Percentiles rank a stretch among this genome's conserved stretches.
Conservation (phyloP, 2,329 filamentous ascomycete genomes). For the Microdochium paspali region DNA sequence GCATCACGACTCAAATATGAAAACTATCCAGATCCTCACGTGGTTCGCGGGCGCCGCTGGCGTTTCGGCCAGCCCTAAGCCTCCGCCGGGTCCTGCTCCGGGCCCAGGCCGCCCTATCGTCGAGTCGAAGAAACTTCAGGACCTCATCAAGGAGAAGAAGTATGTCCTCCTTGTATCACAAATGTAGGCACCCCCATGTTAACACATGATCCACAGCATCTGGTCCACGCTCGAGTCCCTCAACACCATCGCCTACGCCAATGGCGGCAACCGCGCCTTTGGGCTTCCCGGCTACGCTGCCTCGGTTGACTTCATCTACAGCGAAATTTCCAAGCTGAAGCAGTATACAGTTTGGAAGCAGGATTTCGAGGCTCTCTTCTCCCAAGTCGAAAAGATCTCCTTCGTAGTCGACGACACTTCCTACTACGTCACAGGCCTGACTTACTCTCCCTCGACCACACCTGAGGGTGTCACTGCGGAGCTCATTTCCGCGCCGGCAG, state of each 20-base stretch:
- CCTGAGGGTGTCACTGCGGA: constrained; percentile 29
- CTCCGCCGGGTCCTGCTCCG: neutral
- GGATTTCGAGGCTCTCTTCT: constrained; percentile 36
- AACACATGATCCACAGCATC: constrained; percentile 19
- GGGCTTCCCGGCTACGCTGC: constrained; percentile 38
- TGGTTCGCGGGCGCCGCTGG: neutral
- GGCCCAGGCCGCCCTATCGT: constrained; percentile 1
- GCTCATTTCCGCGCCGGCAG: constrained; percentile 27
- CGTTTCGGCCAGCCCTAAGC: neutral
- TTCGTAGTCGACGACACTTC: constrained; percentile 24
- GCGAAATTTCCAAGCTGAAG: constrained; percentile 29
- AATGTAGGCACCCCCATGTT: neutral
- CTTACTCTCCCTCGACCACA: constrained; percentile 36
- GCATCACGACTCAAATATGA: neutral
- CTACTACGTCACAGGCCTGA: constrained; percentile 29
- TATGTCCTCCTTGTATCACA: constrained; percentile 7
- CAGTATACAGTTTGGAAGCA: constrained; percentile 31
- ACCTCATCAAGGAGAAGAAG: constrained; percentile 26
- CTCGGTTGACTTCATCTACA: constrained; percentile 38
- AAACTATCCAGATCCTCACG: neutral
- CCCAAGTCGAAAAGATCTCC: constrained; percentile 26
- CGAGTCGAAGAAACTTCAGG: constrained; percentile 27
- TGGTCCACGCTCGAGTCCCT: constrained; percentile 35
- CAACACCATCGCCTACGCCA: constrained; percentile 34
- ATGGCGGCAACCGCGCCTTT: constrained; percentile 44